Base-by-base conservation (phyloP, 2,329 filamentous ascomycete species). In the Neofusicoccum parvum region DNA sequence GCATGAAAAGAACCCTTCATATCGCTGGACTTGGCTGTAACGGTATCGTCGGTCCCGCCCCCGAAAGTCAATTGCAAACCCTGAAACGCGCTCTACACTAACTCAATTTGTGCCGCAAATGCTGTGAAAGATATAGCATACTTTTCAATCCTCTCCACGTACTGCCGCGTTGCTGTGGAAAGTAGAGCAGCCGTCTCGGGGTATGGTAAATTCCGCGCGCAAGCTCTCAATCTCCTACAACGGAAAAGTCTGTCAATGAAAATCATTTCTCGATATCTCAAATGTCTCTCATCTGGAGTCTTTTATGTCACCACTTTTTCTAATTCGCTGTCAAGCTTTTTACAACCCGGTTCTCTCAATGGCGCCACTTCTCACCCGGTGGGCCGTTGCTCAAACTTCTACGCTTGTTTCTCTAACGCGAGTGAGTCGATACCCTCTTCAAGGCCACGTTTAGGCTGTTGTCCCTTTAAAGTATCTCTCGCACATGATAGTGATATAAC, bases 341-440 rank as follows among this genome's bases (percentile, higher is more conserved):
- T 14, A 23, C 23, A 46, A 17, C 56, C 32, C 15, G 56, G 17
- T 60, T 20, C 9, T 15, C 11, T 5, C n/a, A 5, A 48, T 60
- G 56, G 43, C 56, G 56, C 56, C 56, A 60, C 27, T 48, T 48
- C 41, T 48, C 43, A 36, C 32, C 41, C 43, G 43, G 43, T 60
- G 56, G 32, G 45, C 27, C 34, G 41, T 23, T 15, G 23, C 43
- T 60, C 54, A 6, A n/a, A 14, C 15, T 36, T 60, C 23, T 34
- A 60, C 17, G 41, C 56, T 37, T 60, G 27, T 48, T 48, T 46
- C 43, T 48, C 56, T 37, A 48, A 48, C 56, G 32, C 32, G 32
- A 23, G 32, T 60, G 56, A 60, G 43, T 46, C 56, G 43, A 48
- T 14, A n/a, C 11, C n/a, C 20, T 17, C 43, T 23, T 20, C 56